Evolutionary conservation across 768 basidiomycete species (phyloP), one percentile per base, ranked within the genome.

Genomic region (Psilocybe cubensis): DNA sequence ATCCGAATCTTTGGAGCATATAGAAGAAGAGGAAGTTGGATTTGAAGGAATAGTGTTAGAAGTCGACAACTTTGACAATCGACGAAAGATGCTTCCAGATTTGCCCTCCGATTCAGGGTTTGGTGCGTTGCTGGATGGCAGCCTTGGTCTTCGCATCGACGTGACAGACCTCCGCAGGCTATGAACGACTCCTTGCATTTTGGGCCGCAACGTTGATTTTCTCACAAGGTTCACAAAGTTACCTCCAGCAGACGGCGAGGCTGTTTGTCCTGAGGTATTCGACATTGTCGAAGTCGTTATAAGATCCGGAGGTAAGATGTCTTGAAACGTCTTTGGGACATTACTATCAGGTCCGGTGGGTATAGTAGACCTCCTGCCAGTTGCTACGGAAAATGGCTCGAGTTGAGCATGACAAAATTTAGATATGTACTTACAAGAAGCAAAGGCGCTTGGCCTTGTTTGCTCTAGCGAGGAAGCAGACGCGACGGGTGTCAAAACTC

Each of bases 211-310:
- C 21, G 76, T 66, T 17, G 71, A 64, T 42, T 67, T 70, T 1
- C 72, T 65, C 23, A 70, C 71, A 17, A 74, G 67, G 49, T 74
- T 65, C 11, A 68, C 63, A 5, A 65, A 44, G 27, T 54, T 58
- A 40, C 58, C 56, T 5, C 35, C 35, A 38, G 35, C 12, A 4
- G 18, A 43, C 20, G 29, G 2, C 3, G 14, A 38, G 27, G 27
- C 44, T 54, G 24, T 20, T 43, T 53, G 18, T 57, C 47, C 44
- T 21, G 44, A 33, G 27, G 24, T 45, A 45, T 54, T 59, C 4
- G 73, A 70, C 25, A 70, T 59, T 1, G 71, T 69, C 6, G 79
- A 71, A 0, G 78, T 66, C 2, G 81, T 73, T 55, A 85, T 83
- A n/a, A 76, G 70, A 7, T 71, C 83, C 79, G 35, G 71, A 70